Percentiles rank a stretch among this genome's conserved stretches.
Conservation (phyloP, 805 yeast genomes). For the Kockiozyma suomiensis region DNA sequence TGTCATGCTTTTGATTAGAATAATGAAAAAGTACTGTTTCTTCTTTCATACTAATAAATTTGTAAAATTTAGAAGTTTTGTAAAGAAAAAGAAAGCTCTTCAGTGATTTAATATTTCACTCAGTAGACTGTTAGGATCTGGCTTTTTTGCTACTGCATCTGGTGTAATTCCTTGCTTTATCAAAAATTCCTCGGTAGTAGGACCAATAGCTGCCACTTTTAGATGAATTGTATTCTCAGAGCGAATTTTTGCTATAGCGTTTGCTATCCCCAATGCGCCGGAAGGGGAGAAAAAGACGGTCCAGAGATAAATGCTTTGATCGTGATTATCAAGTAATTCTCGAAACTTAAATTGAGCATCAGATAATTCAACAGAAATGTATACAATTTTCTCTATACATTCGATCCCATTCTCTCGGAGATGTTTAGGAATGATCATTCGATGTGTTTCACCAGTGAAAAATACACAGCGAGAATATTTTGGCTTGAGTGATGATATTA, state of each 20-base stretch:
- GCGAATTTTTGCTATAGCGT: conserved; percentile 21
- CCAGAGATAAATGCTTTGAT: conserved; percentile 51
- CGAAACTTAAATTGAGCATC: background rate
- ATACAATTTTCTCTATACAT: conserved; percentile 27
- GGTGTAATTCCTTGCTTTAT: conserved; percentile 56
- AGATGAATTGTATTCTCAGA: conserved; percentile 28
- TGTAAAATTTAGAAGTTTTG: too few species aligned
- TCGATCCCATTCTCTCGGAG: conserved; percentile 41
- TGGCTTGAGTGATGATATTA: conserved; percentile 42
- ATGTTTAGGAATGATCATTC: conserved; percentile 75
- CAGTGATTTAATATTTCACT: background rate
- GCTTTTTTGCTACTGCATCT: conserved; percentile 66
- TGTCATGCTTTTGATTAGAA: background rate
- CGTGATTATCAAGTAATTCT: conserved; percentile 44
- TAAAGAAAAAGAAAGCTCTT: background rate
- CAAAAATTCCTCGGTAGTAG: conserved; percentile 76
- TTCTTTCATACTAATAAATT: background rate
- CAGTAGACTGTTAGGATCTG: conserved; percentile 56
- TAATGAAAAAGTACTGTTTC: background rate
- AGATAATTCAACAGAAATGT: conserved; percentile 44
- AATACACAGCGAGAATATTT: conserved; percentile 50
- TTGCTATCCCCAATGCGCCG: conserved; percentile 57
- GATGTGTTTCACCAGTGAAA: conserved; percentile 83
- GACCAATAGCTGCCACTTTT: conserved; percentile 83
- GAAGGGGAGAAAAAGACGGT: conserved; percentile 89